A percentile compares a stretch with the other conserved stretches of the same genome.
These are phyloP conservation scores for Trichoderma breve DNA, from an alignment of 2,329 filamentous ascomycete genomes.

Conservation along the genomic window DNA sequence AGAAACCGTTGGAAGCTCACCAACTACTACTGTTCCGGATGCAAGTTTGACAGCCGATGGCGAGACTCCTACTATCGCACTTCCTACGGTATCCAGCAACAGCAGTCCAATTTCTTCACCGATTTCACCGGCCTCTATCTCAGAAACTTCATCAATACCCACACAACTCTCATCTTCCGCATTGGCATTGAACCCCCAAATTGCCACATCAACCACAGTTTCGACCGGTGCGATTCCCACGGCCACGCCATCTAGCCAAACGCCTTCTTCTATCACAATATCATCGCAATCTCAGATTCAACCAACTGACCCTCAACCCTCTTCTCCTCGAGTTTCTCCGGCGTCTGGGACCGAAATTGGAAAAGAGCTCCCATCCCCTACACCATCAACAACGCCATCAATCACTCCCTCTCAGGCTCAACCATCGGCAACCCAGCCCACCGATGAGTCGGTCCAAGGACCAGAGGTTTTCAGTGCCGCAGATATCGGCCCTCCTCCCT, in stretches of 20 bases:
- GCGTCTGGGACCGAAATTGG: background rate
- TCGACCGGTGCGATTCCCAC: background rate
- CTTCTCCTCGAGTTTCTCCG: background rate
- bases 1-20: background rate
- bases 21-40: background rate
- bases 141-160: background rate
- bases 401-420: background rate
- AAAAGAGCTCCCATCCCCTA: background rate
- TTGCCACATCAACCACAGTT: background rate
- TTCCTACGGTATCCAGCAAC: background rate
- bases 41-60: background rate
- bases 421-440: background rate
- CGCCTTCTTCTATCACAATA: background rate
- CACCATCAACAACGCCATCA: background rate
- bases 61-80: background rate
- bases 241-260: background rate
- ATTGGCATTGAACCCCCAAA: background rate
- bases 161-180: background rate
- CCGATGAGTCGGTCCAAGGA: background rate
- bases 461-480: conserved; percentile 1
- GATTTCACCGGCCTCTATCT: background rate
- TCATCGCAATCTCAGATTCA: conserved; percentile 5
- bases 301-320: conserved; percentile 21
- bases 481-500: background rate
- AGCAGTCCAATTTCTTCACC: background rate